Base-by-base conservation (phyloP, 2,329 filamentous ascomycete species). In the Fusarium dlaminii region DNA sequence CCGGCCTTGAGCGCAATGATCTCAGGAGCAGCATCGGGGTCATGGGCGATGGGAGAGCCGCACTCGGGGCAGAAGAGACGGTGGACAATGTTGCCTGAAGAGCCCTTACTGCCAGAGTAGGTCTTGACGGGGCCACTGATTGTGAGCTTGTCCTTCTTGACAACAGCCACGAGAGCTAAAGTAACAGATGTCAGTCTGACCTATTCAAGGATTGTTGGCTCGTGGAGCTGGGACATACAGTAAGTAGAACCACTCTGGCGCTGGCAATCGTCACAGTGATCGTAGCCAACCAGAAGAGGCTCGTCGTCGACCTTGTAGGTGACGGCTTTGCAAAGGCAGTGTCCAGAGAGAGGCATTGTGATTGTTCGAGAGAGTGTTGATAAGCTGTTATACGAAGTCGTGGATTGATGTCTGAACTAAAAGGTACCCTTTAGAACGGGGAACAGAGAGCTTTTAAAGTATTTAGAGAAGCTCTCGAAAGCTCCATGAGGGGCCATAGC, bases 201-300 rank as follows among this genome's bases (percentile, higher is more conserved):
- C n/a, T 32, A 20, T 42, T 45, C 22, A 24, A 36, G 17, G 18
- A 39, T 6, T 4, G 3, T 14, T 43, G 1, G 34, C 46, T 36
- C 29, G 40, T 20, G 20, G 34, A 48, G 29, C 40, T 45, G 27
- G 34, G n/a, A 80, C 87, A 72, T 82, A 90, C 89, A 92, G 82
- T 93, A 93, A 66, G 91, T 92, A 24, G 90, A 92, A 73, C 91
- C 91, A 57, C 83, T 88, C 83, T 93, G 91, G 79, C 91, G 90
- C 83, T 93, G 91, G 87, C 91, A 93, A 83, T 92, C 91, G 79
- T 93, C 91, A 78, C 91, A 93, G 85, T 93, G 91, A 80, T 93
- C 92, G 81, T 93, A 92, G 73, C 88, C 91, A 58, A 88, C 89
- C 81, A 88, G 48, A 62, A 88, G 78, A 60, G 87, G 87, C 55